phyloP scores from a whole-genome alignment of 768 basidiomycete genomes.

The Rhizopogon vesiculosus region DNA sequence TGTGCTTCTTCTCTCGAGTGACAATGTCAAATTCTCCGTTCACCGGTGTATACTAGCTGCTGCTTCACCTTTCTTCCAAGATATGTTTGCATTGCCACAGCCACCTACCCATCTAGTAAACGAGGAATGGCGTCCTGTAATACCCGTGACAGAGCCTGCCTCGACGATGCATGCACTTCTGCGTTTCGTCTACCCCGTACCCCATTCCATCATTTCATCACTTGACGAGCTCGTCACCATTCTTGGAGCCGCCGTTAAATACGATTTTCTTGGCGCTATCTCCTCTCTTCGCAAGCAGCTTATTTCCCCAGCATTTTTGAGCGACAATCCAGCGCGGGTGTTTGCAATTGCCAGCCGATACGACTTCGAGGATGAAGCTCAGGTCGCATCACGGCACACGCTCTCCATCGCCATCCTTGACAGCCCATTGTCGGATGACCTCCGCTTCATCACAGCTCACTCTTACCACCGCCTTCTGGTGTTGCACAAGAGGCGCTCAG shows the following conservation, averaged over 20 bases:
- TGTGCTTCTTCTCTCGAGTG: constrained; percentile 44
- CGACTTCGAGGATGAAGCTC: constrained; percentile 59
- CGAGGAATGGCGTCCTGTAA: constrained; percentile 33
- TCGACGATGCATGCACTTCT: constrained; percentile 45
- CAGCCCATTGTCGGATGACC: constrained; percentile 53
- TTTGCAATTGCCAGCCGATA: constrained; percentile 69
- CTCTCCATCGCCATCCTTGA: constrained; percentile 50
- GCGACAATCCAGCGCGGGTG: constrained; percentile 49
- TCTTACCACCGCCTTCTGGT: constrained; percentile 61
- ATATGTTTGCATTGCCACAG: constrained; percentile 68
- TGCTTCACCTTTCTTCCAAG: constrained; percentile 64
- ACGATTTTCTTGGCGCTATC: constrained; percentile 50
- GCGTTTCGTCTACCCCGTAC: constrained; percentile 58
- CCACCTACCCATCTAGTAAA: constrained; percentile 17
- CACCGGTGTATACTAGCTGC: constrained; percentile 58
- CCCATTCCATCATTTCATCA: constrained; percentile 44
- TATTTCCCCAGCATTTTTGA: constrained; percentile 44
- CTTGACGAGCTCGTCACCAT: constrained; percentile 51
- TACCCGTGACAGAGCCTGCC: constrained; percentile 52
- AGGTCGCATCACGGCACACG: constrained; percentile 54
- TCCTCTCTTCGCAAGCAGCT: constrained; percentile 47
- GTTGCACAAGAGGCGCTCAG: constrained; percentile 51
- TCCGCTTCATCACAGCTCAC: constrained; percentile 60
- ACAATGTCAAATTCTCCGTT: constrained; percentile 47
- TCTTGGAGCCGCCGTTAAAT: constrained; percentile 58